phyloP scores from a whole-genome alignment of 2,329 filamentous ascomycete genomes.

The Massarina eburnea region DNA sequence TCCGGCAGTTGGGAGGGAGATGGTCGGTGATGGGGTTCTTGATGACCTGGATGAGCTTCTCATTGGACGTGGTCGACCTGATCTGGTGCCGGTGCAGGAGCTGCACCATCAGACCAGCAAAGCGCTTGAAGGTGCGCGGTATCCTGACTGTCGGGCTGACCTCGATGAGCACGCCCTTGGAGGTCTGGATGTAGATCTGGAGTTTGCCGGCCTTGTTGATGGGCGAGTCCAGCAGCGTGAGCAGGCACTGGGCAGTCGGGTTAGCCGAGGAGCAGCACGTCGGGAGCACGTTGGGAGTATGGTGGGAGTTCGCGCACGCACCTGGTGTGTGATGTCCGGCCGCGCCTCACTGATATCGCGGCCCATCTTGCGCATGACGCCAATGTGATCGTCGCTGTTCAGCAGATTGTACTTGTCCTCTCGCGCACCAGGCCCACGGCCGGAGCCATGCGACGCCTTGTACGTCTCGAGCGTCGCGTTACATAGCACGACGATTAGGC shows the following conservation, averaged over 20 bases:
- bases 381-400: slow-evolving; percentile 99
- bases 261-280: slow-evolving; percentile 20
- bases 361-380: slow-evolving; percentile 99
- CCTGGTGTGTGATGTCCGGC: slow-evolving; percentile 98
- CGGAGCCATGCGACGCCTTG: slow-evolving; percentile 77
- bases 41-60: slow-evolving; percentile 96
- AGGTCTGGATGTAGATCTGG: slow-evolving; percentile 98
- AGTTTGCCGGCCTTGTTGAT: slow-evolving; percentile 98
- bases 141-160: slow-evolving; percentile 98
- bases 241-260: slow-evolving; percentile 70
- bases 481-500: slow-evolving; percentile 92
- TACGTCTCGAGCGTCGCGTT: slow-evolving; percentile 98
- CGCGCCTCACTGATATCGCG: slow-evolving; percentile 96
- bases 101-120: slow-evolving; percentile 98
- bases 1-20: slow-evolving; percentile 93
- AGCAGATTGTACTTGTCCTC: slow-evolving; percentile 97
- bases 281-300: not conserved
- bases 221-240: slow-evolving; percentile 94
- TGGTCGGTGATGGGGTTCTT: slow-evolving; percentile 98
- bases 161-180: slow-evolving; percentile 95
- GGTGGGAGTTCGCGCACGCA: slow-evolving; percentile 48
- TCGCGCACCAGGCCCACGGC: slow-evolving; percentile 63
- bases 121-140: slow-evolving; percentile 97
- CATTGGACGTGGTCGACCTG: slow-evolving; percentile 92
- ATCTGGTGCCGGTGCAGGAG: slow-evolving; percentile 94